Conservation (phyloP, 176 grass and related monocot genomes). For the Guadua angustifolia region DNA sequence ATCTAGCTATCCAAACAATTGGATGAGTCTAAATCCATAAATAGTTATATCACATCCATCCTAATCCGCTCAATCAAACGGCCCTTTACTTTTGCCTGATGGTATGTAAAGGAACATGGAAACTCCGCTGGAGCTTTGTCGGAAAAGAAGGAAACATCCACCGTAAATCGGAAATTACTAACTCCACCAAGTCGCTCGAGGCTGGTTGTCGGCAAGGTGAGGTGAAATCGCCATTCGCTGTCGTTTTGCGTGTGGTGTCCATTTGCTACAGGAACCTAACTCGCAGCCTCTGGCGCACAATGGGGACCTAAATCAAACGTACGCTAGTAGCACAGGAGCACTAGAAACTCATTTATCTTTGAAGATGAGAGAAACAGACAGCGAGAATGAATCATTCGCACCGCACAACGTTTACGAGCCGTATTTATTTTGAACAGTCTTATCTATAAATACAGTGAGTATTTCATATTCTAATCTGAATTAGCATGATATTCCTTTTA, state of each 20-base stretch:
- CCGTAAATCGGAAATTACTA: background rate
- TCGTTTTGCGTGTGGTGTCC: background rate
- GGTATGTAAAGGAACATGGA: background rate
- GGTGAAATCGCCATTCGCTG: background rate
- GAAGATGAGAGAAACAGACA: background rate
- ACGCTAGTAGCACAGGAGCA: background rate
- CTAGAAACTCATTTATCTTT: background rate
- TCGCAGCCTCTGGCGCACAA: background rate
- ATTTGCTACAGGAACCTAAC: background rate
- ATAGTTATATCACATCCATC: too few relatives aligned
- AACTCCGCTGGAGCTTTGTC: too few relatives aligned
- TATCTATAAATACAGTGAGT: too few relatives aligned
- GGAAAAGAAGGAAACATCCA: background rate
- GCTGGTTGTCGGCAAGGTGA: slow-evolving; percentile 4
- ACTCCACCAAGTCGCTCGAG: background rate
- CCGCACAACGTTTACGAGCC: background rate
- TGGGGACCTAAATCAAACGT: background rate
- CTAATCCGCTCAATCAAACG: too few relatives aligned
- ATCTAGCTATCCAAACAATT: too few relatives aligned
- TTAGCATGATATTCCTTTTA: too few relatives aligned
- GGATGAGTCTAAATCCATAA: too few relatives aligned
- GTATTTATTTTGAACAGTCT: too few relatives aligned
- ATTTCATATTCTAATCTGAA: too few relatives aligned
- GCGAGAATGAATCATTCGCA: background rate
- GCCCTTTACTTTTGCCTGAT: background rate